Conservation (phyloP, 23 red algal species). For the Gracilaria vermiculophylla region DNA sequence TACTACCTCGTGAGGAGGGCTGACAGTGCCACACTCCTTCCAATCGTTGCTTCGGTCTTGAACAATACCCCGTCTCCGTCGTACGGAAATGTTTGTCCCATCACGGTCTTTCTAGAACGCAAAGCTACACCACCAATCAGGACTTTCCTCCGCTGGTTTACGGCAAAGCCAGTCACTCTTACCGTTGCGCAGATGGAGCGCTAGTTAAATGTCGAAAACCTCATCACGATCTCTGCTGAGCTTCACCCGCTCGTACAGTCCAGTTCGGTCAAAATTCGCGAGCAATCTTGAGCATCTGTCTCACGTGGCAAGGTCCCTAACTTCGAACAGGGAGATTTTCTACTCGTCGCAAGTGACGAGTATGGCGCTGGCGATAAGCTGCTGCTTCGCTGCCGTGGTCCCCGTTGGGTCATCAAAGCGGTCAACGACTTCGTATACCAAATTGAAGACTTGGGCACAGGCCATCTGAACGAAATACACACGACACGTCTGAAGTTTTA, state of each 20-base stretch:
- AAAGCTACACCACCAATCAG: constrained; percentile 7
- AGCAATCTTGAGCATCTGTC: background rate
- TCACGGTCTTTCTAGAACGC: constrained; percentile 5
- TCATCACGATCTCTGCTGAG: background rate
- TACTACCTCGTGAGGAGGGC: too few relatives aligned
- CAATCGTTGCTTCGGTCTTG: constrained; percentile 10
- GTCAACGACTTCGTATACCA: background rate
- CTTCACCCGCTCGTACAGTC: constrained; percentile 26
- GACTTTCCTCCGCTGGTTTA: background rate
- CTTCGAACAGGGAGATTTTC: background rate
- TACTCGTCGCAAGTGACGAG: background rate
- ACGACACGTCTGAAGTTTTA: constrained; percentile 24
- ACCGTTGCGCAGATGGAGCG: constrained; percentile 18
- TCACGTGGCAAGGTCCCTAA: background rate
- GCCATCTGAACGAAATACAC: background rate
- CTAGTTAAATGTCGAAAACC: background rate
- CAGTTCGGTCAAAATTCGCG: background rate
- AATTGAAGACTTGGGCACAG: constrained; percentile 2
- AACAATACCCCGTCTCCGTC: constrained; percentile 21
- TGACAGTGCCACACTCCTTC: too few relatives aligned
- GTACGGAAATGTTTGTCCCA: constrained; percentile 23
- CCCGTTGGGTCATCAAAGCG: constrained; percentile 9
- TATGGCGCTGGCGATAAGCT: constrained; percentile 6
- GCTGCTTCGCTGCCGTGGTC: background rate
- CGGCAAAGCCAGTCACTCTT: background rate